Evolutionary conservation across 2,329 filamentous ascomycete species (phyloP), one percentile per base, ranked within the genome.

Genomic region (Achaetomium macrosporum): DNA sequence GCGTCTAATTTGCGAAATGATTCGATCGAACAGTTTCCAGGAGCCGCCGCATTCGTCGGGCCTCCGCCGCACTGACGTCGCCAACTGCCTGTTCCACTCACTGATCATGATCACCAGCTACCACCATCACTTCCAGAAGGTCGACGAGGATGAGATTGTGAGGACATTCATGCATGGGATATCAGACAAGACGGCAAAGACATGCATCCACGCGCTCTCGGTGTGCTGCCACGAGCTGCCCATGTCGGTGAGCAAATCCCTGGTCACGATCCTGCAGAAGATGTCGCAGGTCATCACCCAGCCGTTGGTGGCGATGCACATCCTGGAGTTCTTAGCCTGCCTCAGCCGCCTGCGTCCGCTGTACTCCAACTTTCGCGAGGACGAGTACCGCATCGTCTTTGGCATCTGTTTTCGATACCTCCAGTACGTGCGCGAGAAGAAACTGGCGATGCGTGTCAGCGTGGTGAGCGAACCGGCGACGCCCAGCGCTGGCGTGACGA

Each of bases 241-340:
- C 2, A 78, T 87, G 16, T 92, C 92, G 12, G 88, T 91, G 47
- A 89, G 87, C 65, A 95, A 92, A 66, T 86, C 84, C 17, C 76
- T 97, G 55, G 87, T 92, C 42, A 87, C 84, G 42, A 89, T 97
- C 60, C 76, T 99, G 51, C 87, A 91, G 63, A 92, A 90, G 66
- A 95, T 99, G 88, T 87, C 91, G 1, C 89, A 91, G 62, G 95
- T 96, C 64, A 95, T 99, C 64, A 97, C 93, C 1, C 91, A 96
- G 63, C 85, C 90, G 7, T 83, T 91, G 52, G 87, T 96, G 35
- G 90, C 92, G 10, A 87, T 96, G 56, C 93, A 99, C 65, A 95
- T 99, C 56, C 76, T 99, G 46, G 93, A 99, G 65, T 97, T 99
- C 64, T 75, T 99, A n/a, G 88, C 89, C 10, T 86, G 90, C 46